Evolutionary conservation across 129 eudicot genomes (phyloP).

Genomic region (Flaveria trinervia): DNA sequence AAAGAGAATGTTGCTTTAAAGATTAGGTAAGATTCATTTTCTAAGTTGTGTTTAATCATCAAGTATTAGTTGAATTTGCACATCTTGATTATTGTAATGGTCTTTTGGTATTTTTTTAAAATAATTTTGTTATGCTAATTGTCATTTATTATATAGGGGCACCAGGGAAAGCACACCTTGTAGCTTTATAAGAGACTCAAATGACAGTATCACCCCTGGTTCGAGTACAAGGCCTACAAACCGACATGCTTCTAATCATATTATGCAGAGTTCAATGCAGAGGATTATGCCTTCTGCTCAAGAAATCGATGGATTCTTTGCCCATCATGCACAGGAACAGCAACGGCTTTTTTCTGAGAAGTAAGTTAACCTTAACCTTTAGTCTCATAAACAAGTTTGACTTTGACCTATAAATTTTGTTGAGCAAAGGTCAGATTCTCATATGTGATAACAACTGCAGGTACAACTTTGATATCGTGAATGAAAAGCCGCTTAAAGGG

Average conservation of each 20-base stretch:
- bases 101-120: not conserved
- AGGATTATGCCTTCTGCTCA: constrained; percentile 59
- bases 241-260: constrained; percentile 36
- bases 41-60: not conserved
- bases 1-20: constrained; percentile 16
- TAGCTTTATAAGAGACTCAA: constrained; percentile 64
- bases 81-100: not conserved
- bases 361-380: constrained; percentile 38
- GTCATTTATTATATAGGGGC: constrained; percentile 44
- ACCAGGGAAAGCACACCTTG: constrained; percentile 98
- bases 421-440: not conserved
- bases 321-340: constrained; percentile 60
- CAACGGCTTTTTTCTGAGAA: constrained; percentile 69
- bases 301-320: constrained; percentile 79
- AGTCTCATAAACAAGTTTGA: not conserved
- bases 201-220: constrained; percentile 56
- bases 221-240: constrained; percentile 56
- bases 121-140: constrained; percentile 14
- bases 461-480: constrained; percentile 87
- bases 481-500: constrained; percentile 82
- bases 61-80: not conserved
- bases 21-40: constrained; percentile 11
- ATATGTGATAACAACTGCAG: constrained; percentile 39
- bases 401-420: not conserved
- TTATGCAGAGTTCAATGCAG: constrained; percentile 20